Percentiles rank a stretch among this genome's conserved stretches.
phyloP scores from a whole-genome alignment of 2,329 filamentous ascomycete species.

The Sclerotinia subarctica region DNA sequence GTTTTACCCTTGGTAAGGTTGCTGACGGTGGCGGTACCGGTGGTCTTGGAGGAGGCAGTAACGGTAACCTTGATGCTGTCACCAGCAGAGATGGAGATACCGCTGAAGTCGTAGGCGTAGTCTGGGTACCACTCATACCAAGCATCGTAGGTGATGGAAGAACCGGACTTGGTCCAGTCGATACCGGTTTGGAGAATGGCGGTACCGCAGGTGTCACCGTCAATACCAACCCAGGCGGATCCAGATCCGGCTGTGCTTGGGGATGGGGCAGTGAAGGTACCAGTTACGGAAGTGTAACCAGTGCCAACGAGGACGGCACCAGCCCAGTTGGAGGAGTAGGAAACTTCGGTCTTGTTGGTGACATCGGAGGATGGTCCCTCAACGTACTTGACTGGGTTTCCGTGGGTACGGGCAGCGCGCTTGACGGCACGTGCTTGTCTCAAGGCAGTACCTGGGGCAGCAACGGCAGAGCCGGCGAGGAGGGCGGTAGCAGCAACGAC shows the following conservation, averaged over 20 bases:
- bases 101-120: constrained; percentile 51
- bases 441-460: constrained; percentile 45
- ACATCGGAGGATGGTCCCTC: too few species aligned
- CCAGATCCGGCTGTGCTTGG: constrained; percentile 42
- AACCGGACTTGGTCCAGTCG: constrained; percentile 51
- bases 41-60: constrained; percentile 41
- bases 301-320: constrained; percentile 52
- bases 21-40: constrained; percentile 45
- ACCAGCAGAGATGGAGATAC: constrained; percentile 45
- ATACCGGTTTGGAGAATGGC: constrained; percentile 58
- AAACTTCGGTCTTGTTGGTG: constrained; percentile 44
- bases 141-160: constrained; percentile 47
- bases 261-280: constrained; percentile 52
- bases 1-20: constrained; percentile 47
- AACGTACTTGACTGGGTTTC: constrained; percentile 38
- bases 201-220: constrained; percentile 53
- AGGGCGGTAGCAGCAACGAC: constrained; percentile 39
- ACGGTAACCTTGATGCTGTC: constrained; percentile 44
- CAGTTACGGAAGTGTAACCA: constrained; percentile 52
- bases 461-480: constrained; percentile 44
- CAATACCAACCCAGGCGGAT: constrained; percentile 58
- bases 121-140: constrained; percentile 63
- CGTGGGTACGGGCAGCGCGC: constrained; percentile 32
- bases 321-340: constrained; percentile 58
- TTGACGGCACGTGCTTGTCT: constrained; percentile 39